Evolutionary conservation across 345 rosid genomes (phyloP), one percentile per base, ranked within the genome.

Genomic region (Pistacia atlantica): DNA sequence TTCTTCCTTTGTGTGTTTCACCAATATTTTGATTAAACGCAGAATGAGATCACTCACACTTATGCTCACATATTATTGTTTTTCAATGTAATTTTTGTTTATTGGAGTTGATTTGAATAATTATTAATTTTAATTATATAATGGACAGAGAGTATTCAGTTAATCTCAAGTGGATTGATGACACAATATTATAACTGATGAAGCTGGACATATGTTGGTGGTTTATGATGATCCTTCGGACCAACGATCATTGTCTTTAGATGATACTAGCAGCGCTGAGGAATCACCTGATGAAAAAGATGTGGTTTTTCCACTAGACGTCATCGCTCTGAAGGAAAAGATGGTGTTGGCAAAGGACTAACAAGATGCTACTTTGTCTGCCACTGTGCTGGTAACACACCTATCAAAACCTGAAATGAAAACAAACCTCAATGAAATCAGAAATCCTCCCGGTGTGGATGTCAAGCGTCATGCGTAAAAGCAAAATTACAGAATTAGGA

Each of bases 321-420:
- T 67, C 98, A 95, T 66, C 93, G 99, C 35, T 93, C 99, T 6
- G 99, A 95, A 85, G 99, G 99, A 20, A 95, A 95, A 83, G 98
- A 95, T 20, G 99, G 98, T 69, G 90, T 95, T 60, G 99, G 99
- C 38, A 93, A 91, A 78, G 99, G 99, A 72, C 97, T 95, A 22
- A 93, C 97, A 0, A 90, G 99, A 79, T 97, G 99, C 31, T 95
- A 95, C 75, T 91, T 95, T 83, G 99, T 93, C 73, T 95, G 99
- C 82, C 99, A 93, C 35, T 93, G 98, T 22, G 99, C 99, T 74
- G 99, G 99, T 13, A 95, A 93, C 79, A 95, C 99, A n/a, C 99
- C 99, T 6, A 77, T 83, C 37, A 95, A 95, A 80, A 73, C 92
- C 28, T 70, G 80, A 59, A 93, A 83, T 22, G 93, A 91, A 52